A percentile compares a stretch with the other conserved stretches of the same genome.
Evolutionary conservation across 352 stramenopile species (phyloP).

Genomic region (Phytopythium kandeliae): DNA sequence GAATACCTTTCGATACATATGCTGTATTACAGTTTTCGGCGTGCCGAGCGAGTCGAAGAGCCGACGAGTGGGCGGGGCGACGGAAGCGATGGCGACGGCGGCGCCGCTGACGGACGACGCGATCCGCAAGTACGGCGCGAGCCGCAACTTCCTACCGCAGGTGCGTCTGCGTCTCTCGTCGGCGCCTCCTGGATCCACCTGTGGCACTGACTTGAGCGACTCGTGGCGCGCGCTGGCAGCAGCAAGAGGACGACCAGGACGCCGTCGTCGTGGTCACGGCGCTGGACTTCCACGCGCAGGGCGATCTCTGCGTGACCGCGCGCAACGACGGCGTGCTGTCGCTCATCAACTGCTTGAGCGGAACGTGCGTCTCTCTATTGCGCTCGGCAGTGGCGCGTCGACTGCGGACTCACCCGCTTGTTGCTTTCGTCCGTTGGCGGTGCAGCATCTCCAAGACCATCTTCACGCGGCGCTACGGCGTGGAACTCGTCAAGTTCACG

Average conservation of each 20-base stretch:
- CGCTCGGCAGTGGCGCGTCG: too few relatives aligned
- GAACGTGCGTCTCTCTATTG: conserved; percentile 52
- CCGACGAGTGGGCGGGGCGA: too few relatives aligned
- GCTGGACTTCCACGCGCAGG: conserved; percentile 77
- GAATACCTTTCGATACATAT: not conserved
- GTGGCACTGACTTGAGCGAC: too few relatives aligned
- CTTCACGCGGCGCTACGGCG: conserved; percentile 78
- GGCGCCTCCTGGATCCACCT: too few relatives aligned
- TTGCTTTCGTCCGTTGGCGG: too few relatives aligned
- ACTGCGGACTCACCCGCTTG: not conserved
- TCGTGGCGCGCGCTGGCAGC: not conserved
- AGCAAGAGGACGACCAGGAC: conserved; percentile 55
- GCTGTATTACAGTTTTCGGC: not conserved
- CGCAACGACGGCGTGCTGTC: conserved; percentile 76
- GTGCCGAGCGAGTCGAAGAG: too few relatives aligned
- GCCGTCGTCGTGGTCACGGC: conserved; percentile 42
- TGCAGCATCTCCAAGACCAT: conserved; percentile 79
- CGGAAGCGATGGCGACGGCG: too few relatives aligned
- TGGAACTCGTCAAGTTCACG: conserved; percentile 72
- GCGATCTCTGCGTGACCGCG: conserved; percentile 69
- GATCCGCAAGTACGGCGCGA: conserved; percentile 60
- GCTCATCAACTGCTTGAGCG: conserved; percentile 78
- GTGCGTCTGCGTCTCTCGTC: conserved; percentile 16
- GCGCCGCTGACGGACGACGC: conserved; percentile 46
- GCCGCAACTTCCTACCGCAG: conserved; percentile 58